Evolutionary conservation across 306 rosid genomes (phyloP), one percentile per base, ranked within the genome.

Genomic region (Heteromeles arbutifolia): DNA sequence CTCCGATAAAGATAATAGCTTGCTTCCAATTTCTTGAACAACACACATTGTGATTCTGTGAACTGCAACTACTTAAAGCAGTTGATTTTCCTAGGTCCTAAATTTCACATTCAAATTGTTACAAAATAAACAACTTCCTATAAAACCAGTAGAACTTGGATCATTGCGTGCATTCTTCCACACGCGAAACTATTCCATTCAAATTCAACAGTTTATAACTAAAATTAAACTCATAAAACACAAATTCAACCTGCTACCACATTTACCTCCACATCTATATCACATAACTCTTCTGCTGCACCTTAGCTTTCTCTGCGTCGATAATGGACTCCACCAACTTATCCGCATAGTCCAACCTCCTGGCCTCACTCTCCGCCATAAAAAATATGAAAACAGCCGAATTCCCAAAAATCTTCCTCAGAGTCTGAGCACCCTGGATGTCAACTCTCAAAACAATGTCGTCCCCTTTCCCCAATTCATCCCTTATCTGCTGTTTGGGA

Each of bases 361-460:
- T 77, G 69, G 83, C 72, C 84, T 95, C 99, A 44, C 92, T 92
- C 89, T 90, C 97, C 2, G 97, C 97, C 84, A 81, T 70, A 52
- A 95, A 41, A 43, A 90, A 90, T 15, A 95, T 80, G 37, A 95
- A 95, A 37, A 95, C 90, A 21, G 93, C 99, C 3, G 93, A 84
- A 5, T 84, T 39, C 76, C 99, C 96, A 17, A 95, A 82, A 11
- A 81, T 81, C 74, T 82, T 83, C 90, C 92, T 73, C 79, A 95
- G 73, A 2, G 99, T 92, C 70, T 84, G 81, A 4, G 99, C 99
- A 1, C 99, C 98, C 79, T 92, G 98, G 26, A 92, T 90, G 44
- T 95, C 99, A 31, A 95, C 99, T 62, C 97, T 82, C 67, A 95
- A 58, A 54, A 95, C 96, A 5, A 86, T 83, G 70, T 92, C 99